Percentiles rank a stretch among this genome's conserved stretches.
These are phyloP conservation scores for Bruguiera sexangula DNA, from an alignment of 345 rosid genomes.

Conservation along the genomic window DNA sequence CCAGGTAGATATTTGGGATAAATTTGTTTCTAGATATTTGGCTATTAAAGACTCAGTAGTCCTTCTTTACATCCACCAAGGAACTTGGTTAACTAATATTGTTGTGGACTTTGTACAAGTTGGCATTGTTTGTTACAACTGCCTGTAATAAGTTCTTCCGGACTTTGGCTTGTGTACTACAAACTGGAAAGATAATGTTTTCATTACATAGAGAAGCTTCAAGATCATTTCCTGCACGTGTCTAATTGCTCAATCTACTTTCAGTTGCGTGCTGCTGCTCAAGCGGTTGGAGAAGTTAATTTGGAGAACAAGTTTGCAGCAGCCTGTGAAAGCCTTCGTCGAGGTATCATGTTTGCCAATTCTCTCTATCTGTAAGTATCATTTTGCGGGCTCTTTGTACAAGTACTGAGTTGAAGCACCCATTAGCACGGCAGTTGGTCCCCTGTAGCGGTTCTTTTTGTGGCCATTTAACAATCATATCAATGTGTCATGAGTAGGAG, in stretches of 20 bases:
- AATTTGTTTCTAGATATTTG: too few species aligned
- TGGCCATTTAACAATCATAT: conserved; percentile 8
- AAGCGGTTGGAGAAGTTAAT: conserved; percentile 78
- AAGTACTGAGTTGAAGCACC: neutral
- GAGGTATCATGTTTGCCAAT: conserved; percentile 93
- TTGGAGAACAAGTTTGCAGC: conserved; percentile 76
- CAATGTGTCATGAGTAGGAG: too few species aligned
- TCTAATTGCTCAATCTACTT: neutral
- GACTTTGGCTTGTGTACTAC: too few species aligned
- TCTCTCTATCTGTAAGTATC: conserved; percentile 59
- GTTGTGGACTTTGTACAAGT: too few species aligned
- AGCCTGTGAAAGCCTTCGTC: conserved; percentile 83
- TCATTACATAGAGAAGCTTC: neutral
- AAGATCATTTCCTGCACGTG: neutral
- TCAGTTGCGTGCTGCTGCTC: conserved; percentile 84
- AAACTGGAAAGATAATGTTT: too few species aligned
- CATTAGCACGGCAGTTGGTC: neutral
- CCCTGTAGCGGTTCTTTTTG: neutral
- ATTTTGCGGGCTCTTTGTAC: conserved; percentile 11
- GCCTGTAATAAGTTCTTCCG: too few species aligned
- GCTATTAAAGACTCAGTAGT: too few species aligned
- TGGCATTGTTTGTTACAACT: too few species aligned
- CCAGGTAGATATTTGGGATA: conserved; percentile 46
- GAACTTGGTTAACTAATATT: too few species aligned
- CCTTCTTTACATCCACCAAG: too few species aligned